These are phyloP conservation scores for Schizophyllum commune DNA, from an alignment of 1,284 basidiomycete species.

Conservation along the genomic window DNA sequence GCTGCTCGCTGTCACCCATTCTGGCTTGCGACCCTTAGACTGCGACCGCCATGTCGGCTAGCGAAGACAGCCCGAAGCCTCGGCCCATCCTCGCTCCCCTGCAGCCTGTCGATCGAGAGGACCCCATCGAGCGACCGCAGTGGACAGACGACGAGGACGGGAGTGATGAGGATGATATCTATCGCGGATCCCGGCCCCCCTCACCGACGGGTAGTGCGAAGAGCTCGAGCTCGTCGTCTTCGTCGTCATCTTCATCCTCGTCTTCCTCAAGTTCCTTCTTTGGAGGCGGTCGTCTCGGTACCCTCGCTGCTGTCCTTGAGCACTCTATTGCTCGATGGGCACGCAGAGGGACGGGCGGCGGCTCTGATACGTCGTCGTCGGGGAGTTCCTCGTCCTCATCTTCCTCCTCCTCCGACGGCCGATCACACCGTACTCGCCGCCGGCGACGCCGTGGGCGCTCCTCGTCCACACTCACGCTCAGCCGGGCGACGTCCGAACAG, in stretches of 20 bases:
- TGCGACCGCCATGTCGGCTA: neutral
- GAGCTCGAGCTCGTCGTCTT: constrained; percentile 20
- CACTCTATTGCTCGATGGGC: constrained; percentile 51
- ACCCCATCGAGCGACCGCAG: constrained; percentile 2
- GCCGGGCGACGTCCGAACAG: constrained; percentile 45
- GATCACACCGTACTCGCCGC: constrained; percentile 32
- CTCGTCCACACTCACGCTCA: constrained; percentile 38
- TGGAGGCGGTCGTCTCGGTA: constrained; percentile 32
- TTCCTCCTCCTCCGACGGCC: constrained; percentile 35
- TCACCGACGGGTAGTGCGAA: constrained; percentile 7
- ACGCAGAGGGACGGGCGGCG: constrained; percentile 18
- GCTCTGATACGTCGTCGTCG: neutral
- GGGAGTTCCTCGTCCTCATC: constrained; percentile 28
- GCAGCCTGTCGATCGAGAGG: constrained; percentile 6
- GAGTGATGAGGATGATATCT: constrained; percentile 38
- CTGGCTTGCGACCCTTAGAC: neutral
- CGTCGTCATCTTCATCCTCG: constrained; percentile 34
- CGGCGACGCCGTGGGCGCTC: constrained; percentile 23
- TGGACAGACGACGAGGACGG: constrained; percentile 20
- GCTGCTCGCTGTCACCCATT: neutral
- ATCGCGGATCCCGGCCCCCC: constrained; percentile 44
- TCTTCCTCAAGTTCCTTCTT: constrained; percentile 32
- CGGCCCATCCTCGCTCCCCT: constrained; percentile 6
- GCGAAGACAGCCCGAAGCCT: neutral
- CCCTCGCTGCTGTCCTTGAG: constrained; percentile 45